These are phyloP conservation scores for Blakeslea trispora DNA, from an alignment of 371 early-diverging fungal species.

Conservation along the genomic window DNA sequence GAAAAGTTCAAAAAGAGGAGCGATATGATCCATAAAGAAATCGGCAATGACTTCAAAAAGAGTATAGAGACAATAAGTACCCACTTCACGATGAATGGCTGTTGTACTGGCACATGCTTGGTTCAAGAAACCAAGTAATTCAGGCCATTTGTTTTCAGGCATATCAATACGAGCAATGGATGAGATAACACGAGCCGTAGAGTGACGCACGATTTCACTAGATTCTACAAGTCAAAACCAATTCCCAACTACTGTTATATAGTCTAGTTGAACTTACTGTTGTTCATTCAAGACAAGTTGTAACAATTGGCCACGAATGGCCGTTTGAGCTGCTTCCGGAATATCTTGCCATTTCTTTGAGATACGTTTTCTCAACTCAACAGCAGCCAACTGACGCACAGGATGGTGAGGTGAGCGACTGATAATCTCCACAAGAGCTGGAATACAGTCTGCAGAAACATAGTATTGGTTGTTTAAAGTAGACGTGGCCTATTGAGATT, in stretches of 20 bases:
- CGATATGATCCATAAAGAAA: constrained; percentile 62
- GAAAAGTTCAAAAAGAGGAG: constrained; percentile 73
- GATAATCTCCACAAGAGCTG: constrained; percentile 71
- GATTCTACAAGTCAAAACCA: background rate
- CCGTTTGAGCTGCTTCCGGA: constrained; percentile 51
- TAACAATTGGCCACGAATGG: constrained; percentile 66
- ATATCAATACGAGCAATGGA: constrained; percentile 85
- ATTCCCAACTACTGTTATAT: background rate
- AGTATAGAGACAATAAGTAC: constrained; percentile 79
- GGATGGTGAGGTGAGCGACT: constrained; percentile 57
- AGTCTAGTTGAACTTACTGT: constrained; percentile 46
- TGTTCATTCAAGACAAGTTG: constrained; percentile 73
- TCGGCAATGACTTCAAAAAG: constrained; percentile 86
- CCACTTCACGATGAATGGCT: constrained; percentile 84
- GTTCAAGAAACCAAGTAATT: constrained; percentile 76
- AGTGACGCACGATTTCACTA: constrained; percentile 76
- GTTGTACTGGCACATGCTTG: constrained; percentile 71
- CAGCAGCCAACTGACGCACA: constrained; percentile 86
- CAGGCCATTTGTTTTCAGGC: constrained; percentile 76
- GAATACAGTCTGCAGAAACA: constrained; percentile 64
- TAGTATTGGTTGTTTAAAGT: constrained; percentile 74
- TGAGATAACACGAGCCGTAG: constrained; percentile 84
- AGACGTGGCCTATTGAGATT: constrained; percentile 62
- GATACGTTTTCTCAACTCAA: constrained; percentile 85
- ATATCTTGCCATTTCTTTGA: constrained; percentile 74